Conservation (phyloP, 129 eudicot genomes). For the Helichrysum umbraculigerum region DNA sequence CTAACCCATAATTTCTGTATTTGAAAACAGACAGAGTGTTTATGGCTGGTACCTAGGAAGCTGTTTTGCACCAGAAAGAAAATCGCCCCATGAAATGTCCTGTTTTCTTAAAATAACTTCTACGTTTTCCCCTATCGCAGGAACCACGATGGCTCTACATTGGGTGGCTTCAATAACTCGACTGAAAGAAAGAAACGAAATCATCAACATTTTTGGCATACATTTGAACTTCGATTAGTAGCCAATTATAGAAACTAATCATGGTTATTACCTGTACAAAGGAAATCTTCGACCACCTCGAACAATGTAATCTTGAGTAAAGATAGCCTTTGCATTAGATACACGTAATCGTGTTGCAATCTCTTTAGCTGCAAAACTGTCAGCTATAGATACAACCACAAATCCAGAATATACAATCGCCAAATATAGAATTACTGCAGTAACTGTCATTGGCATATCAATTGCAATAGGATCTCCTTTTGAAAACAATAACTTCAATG, state of each 20-base stretch:
- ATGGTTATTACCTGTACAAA: conserved; percentile 70
- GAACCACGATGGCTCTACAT: conserved; percentile 56
- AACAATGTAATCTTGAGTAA: conserved; percentile 87
- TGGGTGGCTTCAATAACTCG: conserved; percentile 77
- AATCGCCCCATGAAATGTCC: conserved; percentile 67
- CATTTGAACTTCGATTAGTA: no score
- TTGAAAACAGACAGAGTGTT: neutral
- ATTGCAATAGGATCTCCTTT: conserved; percentile 93
- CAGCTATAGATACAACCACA: conserved; percentile 88
- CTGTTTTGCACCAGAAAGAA: conserved; percentile 45
- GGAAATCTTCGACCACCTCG: conserved; percentile 89
- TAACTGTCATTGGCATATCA: conserved; percentile 96
- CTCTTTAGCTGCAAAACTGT: conserved; percentile 88
- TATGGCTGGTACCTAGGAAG: conserved; percentile 50
- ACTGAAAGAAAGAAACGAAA: conserved; percentile 39
- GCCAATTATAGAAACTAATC: neutral
- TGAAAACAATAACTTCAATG: conserved; percentile 57
- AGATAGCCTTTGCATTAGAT: conserved; percentile 73
- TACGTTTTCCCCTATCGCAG: conserved; percentile 53
- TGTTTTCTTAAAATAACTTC: conserved; percentile 55
- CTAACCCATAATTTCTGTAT: neutral
- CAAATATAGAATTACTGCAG: conserved; percentile 84
- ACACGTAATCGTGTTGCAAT: conserved; percentile 80
- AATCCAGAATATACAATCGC: conserved; percentile 77
- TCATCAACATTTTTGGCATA: neutral